Conservation (phyloP, 768 basidiomycete genomes). For the Agaricus subrufescens region DNA sequence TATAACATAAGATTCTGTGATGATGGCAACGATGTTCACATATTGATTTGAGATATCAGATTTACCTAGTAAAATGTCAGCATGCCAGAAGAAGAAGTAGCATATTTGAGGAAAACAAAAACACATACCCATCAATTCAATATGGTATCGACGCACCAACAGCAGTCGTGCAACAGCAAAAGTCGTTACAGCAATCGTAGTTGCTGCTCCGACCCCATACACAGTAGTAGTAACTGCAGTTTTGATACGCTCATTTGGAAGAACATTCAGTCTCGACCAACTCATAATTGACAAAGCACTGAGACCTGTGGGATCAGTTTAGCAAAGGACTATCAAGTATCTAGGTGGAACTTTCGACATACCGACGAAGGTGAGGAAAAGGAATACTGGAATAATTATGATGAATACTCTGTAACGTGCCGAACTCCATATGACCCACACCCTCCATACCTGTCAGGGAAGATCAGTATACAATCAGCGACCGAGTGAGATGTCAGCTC, state of each 20-base stretch:
- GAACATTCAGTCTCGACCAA: not conserved
- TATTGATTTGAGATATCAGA: not conserved
- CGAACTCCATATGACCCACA: conserved; percentile 1
- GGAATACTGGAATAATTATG: not conserved
- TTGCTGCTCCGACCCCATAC: not conserved
- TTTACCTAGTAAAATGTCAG: not conserved
- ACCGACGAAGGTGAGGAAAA: not conserved
- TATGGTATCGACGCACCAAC: not conserved
- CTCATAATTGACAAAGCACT: not conserved
- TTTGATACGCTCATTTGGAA: not conserved
- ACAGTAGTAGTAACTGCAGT: not conserved
- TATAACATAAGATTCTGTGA: not conserved
- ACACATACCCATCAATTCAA: not conserved
- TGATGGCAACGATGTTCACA: not conserved
- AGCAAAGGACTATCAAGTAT: no score
- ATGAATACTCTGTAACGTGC: not conserved
- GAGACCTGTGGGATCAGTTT: not conserved
- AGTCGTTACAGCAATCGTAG: not conserved
- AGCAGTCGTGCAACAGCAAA: not conserved
- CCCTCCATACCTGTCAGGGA: not conserved
- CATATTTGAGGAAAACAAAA: not conserved
- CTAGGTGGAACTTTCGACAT: not conserved
- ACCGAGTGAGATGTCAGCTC: not conserved
- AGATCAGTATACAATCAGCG: not conserved
- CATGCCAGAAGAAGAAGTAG: not conserved